Base-by-base conservation (phyloP, 192 early-diverging fungal species). In the Phycomyces blakesleeanus region DNA sequence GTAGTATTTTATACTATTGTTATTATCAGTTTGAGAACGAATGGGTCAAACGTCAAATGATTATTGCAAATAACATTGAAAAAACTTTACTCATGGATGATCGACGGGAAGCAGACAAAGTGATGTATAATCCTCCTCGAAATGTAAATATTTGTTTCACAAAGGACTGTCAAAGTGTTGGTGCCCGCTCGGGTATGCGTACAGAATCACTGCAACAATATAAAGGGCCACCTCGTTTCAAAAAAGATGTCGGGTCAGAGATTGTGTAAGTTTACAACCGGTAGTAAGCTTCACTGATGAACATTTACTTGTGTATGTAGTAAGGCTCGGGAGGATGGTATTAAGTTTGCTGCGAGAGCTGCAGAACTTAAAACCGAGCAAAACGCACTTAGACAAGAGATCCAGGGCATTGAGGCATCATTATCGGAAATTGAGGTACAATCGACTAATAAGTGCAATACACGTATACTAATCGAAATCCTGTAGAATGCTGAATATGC, bases 41-140 rank as follows among this genome's bases (percentile, higher is more conserved):
- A 56, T 76, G 83, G 55, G 91, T 91, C 8, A 89, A 88, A 54
- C 85, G 88, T 9, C 79, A 87, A 59, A 72, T 93, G 38, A 89
- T 93, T 64, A 86, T 85, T 24, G 69, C 80, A 25, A 79, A 78
- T 54, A 66, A 67, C 26, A 90, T 91, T 47, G 89, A 93, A 64
- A 81, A 85, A 20, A 84, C 80, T n/a, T 78, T 89, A 37, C 66
- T 93, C 29, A 76, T 89, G 20, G 80, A 86, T 47, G 69, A 79
- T 21, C 78, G 84, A 65, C 55, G 51, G 2, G 75, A 81, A 18
- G 86, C 83, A 14, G 85, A 86, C 57, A 49, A 53, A 8, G 25
- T 82, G 10, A 82, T 82, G 80, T 51, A 64, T 11, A 68, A 76
- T 7, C 80, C 77, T 27, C 89, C 89, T 9, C 68, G 42, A 7